A percentile compares a stretch with the other conserved stretches of the same genome.
Conservation (phyloP, 1,284 basidiomycete species). For the Macrocystidia cucumis region DNA sequence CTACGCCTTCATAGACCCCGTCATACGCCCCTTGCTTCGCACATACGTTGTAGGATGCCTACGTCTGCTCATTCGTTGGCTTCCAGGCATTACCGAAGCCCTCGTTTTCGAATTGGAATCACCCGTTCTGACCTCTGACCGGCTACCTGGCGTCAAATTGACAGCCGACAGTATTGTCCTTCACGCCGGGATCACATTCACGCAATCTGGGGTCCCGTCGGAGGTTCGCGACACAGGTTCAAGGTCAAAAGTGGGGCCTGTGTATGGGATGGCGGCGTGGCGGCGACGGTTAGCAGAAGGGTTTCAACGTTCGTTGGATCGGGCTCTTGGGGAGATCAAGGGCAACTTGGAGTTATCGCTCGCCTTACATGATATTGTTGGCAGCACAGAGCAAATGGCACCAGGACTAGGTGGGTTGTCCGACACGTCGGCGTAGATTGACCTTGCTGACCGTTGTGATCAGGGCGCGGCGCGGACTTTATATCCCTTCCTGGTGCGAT, state of each 20-base stretch:
- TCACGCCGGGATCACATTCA: constrained; percentile 46
- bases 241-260: too few relatives aligned
- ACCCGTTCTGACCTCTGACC: constrained; percentile 40
- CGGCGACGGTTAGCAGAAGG: constrained; percentile 51
- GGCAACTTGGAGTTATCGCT: constrained; percentile 46
- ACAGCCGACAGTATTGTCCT: constrained; percentile 42
- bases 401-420: too few relatives aligned
- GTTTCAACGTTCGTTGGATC: constrained; percentile 55
- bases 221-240: too few relatives aligned
- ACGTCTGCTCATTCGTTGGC: constrained; percentile 51
- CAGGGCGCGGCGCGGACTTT: too few relatives aligned
- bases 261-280: constrained; percentile 50
- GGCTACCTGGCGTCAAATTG: constrained; percentile 42
- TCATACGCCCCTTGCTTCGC: constrained; percentile 53
- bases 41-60: constrained; percentile 42
- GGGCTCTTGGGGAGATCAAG: constrained; percentile 56
- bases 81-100: constrained; percentile 58
- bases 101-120: constrained; percentile 59
- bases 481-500: too few relatives aligned
- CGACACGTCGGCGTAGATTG: too few relatives aligned
- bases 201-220: constrained; percentile 40
- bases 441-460: too few relatives aligned
- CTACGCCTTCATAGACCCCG: constrained; percentile 46
- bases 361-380: constrained; percentile 39
- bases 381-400: too few relatives aligned